These are phyloP conservation scores for Linnemannia zychae DNA, from an alignment of 192 early-diverging fungal species.

Conservation along the genomic window DNA sequence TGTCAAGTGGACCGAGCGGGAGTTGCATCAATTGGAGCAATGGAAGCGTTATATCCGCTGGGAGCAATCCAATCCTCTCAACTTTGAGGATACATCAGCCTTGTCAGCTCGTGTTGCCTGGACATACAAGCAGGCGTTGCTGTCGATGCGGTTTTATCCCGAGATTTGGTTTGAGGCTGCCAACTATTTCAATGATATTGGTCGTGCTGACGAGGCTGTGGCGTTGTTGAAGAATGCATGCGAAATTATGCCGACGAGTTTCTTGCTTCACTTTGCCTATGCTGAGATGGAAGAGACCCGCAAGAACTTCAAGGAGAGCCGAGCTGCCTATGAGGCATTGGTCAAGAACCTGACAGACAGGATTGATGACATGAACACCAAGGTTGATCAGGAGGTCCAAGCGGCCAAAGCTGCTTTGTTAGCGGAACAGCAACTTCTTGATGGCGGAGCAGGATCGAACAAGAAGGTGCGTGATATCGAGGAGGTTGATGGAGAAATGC, in stretches of 20 bases:
- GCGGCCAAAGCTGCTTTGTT: constrained; percentile 50
- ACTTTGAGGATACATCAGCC: constrained; percentile 72
- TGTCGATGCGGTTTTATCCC: constrained; percentile 88
- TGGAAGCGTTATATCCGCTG: constrained; percentile 94
- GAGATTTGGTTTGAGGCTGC: constrained; percentile 89
- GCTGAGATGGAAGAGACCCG: constrained; percentile 77
- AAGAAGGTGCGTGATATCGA: constrained; percentile 61
- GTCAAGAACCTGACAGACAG: constrained; percentile 58
- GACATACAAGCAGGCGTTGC: constrained; percentile 89
- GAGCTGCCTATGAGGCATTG: constrained; percentile 68
- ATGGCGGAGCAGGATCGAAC: constrained; percentile 43
- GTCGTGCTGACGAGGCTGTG: constrained; percentile 72
- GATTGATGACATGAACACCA: constrained; percentile 60
- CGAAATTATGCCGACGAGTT: constrained; percentile 79
- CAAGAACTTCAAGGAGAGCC: constrained; percentile 69
- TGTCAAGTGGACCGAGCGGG: constrained; percentile 84
- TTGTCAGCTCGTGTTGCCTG: constrained; percentile 81
- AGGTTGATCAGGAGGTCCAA: constrained; percentile 62
- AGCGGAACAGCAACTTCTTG: constrained; percentile 54
- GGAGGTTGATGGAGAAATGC: constrained; percentile 70
- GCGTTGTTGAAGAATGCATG: constrained; percentile 74
- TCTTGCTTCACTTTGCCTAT: constrained; percentile 80
- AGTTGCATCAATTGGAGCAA: constrained; percentile 67
- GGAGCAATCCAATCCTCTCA: constrained; percentile 91
- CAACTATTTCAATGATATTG: constrained; percentile 68